phyloP scores from a whole-genome alignment of 1,139 yeast genomes.

The Kodamaea sp. region DNA sequence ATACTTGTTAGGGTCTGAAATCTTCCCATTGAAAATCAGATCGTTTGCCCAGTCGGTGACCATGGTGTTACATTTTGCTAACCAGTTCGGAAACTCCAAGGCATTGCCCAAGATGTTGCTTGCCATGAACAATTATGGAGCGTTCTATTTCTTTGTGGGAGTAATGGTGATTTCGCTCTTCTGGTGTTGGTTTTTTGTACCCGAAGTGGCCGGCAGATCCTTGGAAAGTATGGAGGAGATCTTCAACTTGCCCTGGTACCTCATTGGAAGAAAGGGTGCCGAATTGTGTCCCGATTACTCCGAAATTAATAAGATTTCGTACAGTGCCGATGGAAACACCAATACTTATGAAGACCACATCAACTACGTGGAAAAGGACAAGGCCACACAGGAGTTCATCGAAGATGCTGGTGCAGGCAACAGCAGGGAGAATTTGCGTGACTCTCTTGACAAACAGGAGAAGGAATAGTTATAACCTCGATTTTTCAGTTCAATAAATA shows the following conservation, averaged over 20 bases:
- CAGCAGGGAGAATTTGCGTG: no score
- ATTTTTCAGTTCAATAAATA: no score
- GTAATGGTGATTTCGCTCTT: constrained; percentile 41
- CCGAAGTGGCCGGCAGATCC: constrained; percentile 54
- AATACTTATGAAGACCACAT: constrained; percentile 24
- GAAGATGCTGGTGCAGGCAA: no score
- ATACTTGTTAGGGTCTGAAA: constrained; percentile 59
- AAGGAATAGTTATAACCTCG: no score
- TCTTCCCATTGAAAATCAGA: constrained; percentile 57
- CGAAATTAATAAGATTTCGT: constrained; percentile 36
- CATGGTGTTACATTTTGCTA: constrained; percentile 60
- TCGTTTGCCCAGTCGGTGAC: constrained; percentile 54
- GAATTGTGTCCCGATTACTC: constrained; percentile 55
- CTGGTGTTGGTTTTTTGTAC: constrained; percentile 56
- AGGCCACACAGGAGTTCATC: constrained; percentile 14
- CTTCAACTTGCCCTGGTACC: constrained; percentile 60
- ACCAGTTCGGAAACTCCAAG: constrained; percentile 61
- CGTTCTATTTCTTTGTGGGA: constrained; percentile 55
- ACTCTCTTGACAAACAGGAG: no score
- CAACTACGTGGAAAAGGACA: constrained; percentile 17
- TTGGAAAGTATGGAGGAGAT: constrained; percentile 60
- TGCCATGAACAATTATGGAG: constrained; percentile 50
- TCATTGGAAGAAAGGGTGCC: constrained; percentile 55
- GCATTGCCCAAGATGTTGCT: constrained; percentile 56
- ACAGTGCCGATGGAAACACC: constrained; percentile 16